Conservation (phyloP, 352 stramenopile species). For the Sclerospora graminicola region DNA sequence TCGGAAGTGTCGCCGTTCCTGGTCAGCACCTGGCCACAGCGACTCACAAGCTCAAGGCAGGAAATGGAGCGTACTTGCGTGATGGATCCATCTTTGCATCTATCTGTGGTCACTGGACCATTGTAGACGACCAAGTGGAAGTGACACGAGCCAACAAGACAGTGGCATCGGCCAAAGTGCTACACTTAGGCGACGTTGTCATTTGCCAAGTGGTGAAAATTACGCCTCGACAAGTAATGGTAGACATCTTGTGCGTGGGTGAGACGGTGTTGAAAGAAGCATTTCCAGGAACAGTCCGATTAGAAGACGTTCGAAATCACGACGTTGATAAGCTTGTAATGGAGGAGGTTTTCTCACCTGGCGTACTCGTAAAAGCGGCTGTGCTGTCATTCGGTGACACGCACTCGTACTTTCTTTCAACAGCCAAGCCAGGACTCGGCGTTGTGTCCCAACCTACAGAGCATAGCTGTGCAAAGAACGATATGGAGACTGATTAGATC, state of each 20-base stretch:
- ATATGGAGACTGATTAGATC: slow-evolving; percentile 42
- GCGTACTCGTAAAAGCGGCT: slow-evolving; percentile 60
- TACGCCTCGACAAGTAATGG: slow-evolving; percentile 57
- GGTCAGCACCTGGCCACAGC: slow-evolving; percentile 40
- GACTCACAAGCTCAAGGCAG: slow-evolving; percentile 27
- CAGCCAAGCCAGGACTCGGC: slow-evolving; percentile 54
- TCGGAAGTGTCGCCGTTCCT: slow-evolving; percentile 33
- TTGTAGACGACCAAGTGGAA: slow-evolving; percentile 31
- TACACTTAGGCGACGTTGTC: slow-evolving; percentile 54
- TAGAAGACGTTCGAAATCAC: slow-evolving; percentile 70
- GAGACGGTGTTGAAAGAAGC: slow-evolving; percentile 67
- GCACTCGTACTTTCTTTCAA: slow-evolving; percentile 80
- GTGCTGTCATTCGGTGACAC: slow-evolving; percentile 82
- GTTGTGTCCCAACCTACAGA: slow-evolving; percentile 36
- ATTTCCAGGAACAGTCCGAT: slow-evolving; percentile 67
- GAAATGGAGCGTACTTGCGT: slow-evolving; percentile 40
- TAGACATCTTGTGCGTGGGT: slow-evolving; percentile 66
- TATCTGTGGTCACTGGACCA: slow-evolving; percentile 36
- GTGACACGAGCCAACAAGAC: slow-evolving; percentile 41
- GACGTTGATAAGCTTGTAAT: slow-evolving; percentile 78
- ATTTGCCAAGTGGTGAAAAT: slow-evolving; percentile 61
- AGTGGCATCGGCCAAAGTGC: slow-evolving; percentile 59
- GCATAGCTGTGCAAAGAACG: slow-evolving; percentile 20
- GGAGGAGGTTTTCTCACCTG: slow-evolving; percentile 62
- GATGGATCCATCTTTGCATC: slow-evolving; percentile 65